Evolutionary conservation across 2,329 filamentous ascomycete genomes (phyloP), one percentile per base, ranked within the genome.

Genomic region (Sclerotinia minor): DNA sequence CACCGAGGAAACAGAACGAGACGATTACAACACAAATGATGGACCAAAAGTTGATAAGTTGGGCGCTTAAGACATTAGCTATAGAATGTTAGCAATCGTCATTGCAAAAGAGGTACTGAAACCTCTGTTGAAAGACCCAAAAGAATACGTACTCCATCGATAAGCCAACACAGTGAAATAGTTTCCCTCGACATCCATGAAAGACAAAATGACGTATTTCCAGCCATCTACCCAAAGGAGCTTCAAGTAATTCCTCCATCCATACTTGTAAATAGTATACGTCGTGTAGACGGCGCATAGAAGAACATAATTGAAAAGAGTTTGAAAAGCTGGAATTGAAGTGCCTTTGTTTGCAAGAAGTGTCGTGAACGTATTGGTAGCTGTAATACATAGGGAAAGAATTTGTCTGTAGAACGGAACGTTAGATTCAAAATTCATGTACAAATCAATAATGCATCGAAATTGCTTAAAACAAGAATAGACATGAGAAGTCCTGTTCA

Each of bases 11-110:
- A 71, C 89, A 72, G 80, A 96, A 94, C 38, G 92, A 97, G 72
- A 97, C 81, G 70, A 91, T 77, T 26, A 98, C 92, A 29, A 99
- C 95, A 71, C 94, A 89, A 63, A 96, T 92, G 73, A 99, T 98
- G 74, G 94, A 92, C 94, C 94, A 98, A 82, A 98, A 98, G 84
- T 97, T 97, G 81, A 99, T 92, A 64, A 99, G 85, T 83, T 98
- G 94, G 21, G 93, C 93, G 26, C 91, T 95, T 60, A 98, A 85
- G 74, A 97, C 90, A 75, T 94, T 97, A 66, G 94, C 97, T 69
- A 69, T 24, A 72, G 64, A 32, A 73, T 71, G 58, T 73, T 70
- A 65, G 70, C 50, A 24, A 44, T 9, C 24, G 41, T 72, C 32
- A 38, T 8, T 21, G 13, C 17, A 26, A 57, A 24, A 24, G 3